Evolutionary conservation across 345 rosid genomes (phyloP).

Genomic region (Eucalyptus guilfoylei): DNA sequence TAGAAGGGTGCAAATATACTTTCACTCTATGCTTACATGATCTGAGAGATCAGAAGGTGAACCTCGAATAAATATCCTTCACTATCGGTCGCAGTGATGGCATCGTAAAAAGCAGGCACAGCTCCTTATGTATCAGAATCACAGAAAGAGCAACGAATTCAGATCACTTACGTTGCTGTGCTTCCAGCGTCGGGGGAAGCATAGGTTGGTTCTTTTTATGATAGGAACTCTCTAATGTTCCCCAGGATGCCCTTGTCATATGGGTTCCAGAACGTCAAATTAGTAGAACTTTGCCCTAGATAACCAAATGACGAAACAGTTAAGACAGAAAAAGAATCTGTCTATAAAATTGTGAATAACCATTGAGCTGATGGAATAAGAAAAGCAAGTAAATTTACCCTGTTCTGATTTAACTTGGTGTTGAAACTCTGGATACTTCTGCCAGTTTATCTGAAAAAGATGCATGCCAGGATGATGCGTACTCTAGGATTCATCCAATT

Average conservation of each 20-base stretch:
- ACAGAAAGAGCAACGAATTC: not conserved
- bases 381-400: constrained; percentile 11
- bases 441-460: constrained; percentile 48
- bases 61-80: not conserved
- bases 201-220: not conserved
- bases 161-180: not conserved
- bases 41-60: not conserved
- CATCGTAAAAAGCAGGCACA: not conserved
- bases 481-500: not conserved
- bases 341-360: not conserved
- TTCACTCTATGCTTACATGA: not conserved
- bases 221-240: constrained; percentile 29
- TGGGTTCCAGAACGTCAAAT: constrained; percentile 26
- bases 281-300: constrained; percentile 10
- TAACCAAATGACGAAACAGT: not conserved
- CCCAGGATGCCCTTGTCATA: constrained; percentile 32
- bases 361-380: not conserved
- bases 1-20: not conserved
- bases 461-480: not conserved
- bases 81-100: not conserved
- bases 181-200: not conserved
- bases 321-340: not conserved
- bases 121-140: not conserved
- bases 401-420: constrained; percentile 5
- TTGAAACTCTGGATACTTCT: constrained; percentile 50